Percentiles rank a stretch among this genome's conserved stretches.
phyloP scores from a whole-genome alignment of 1,284 basidiomycete genomes.

The Dichomitus squalens region DNA sequence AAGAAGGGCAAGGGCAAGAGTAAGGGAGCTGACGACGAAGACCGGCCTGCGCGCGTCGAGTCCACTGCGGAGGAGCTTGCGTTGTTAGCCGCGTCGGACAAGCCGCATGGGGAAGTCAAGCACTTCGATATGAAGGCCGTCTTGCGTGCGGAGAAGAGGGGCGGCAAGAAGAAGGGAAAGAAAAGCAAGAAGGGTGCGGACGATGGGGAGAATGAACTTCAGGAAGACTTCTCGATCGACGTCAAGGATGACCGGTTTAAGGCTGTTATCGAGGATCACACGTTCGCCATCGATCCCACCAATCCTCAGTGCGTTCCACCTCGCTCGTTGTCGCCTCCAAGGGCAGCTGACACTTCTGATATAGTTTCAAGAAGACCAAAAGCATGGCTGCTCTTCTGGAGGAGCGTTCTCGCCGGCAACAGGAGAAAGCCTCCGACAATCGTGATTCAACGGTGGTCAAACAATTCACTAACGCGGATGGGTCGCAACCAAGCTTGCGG shows the following conservation, averaged over 20 bases:
- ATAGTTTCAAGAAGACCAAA: slow-evolving; percentile 88
- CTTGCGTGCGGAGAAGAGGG: slow-evolving; percentile 80
- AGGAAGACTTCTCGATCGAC: slow-evolving; percentile 84
- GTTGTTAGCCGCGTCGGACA: slow-evolving; percentile 62
- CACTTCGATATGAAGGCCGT: slow-evolving; percentile 95
- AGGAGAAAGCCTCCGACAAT: slow-evolving; percentile 36
- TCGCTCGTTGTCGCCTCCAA: no score
- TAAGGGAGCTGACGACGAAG: slow-evolving; percentile 11
- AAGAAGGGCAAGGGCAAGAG: slow-evolving; percentile 22
- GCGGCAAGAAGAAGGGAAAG: slow-evolving; percentile 53
- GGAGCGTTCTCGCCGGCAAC: slow-evolving; percentile 67
- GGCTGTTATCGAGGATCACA: slow-evolving; percentile 86
- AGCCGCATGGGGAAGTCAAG: slow-evolving; percentile 54
- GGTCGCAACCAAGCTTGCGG: slow-evolving; percentile 51
- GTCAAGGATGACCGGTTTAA: slow-evolving; percentile 89
- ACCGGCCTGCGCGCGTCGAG: slow-evolving; percentile 21
- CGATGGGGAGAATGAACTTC: slow-evolving; percentile 60
- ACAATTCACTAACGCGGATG: slow-evolving; percentile 10
- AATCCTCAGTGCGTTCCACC: slow-evolving; percentile 80
- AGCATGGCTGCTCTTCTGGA: slow-evolving; percentile 83
- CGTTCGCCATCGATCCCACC: slow-evolving; percentile 94
- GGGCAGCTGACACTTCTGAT: slow-evolving; percentile 1
- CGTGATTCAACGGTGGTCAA: slow-evolving; percentile 7
- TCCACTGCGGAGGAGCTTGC: slow-evolving; percentile 66
- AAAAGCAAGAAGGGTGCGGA: slow-evolving; percentile 43